Evolutionary conservation across 192 early-diverging fungal species (phyloP).

Genomic region (Dissophora ornata): DNA sequence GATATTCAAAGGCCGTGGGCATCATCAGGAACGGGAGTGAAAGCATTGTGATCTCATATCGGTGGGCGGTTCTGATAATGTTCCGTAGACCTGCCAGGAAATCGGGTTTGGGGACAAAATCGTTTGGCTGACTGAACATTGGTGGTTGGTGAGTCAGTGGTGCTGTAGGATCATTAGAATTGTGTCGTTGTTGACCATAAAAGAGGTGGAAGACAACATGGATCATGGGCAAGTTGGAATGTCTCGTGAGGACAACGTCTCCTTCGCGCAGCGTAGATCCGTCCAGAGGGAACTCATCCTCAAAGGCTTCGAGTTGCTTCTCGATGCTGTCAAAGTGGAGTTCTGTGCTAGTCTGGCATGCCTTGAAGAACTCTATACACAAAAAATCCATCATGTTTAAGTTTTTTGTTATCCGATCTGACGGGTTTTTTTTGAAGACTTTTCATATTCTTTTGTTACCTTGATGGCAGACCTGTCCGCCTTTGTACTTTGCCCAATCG

Average conservation of each 20-base stretch:
- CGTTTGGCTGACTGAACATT: slow-evolving; percentile 20
- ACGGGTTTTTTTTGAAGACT: background rate
- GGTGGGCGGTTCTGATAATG: slow-evolving; percentile 68
- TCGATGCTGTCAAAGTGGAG: slow-evolving; percentile 81
- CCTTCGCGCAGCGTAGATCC: slow-evolving; percentile 55
- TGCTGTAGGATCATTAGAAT: too few relatives aligned
- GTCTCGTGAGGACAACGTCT: slow-evolving; percentile 79
- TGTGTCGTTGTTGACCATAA: slow-evolving; percentile 39
- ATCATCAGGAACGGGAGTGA: slow-evolving; percentile 76
- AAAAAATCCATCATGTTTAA: too few relatives aligned
- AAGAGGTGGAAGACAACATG: slow-evolving; percentile 84
- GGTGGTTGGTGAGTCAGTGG: background rate
- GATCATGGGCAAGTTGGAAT: slow-evolving; percentile 78
- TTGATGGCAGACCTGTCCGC: slow-evolving; percentile 62
- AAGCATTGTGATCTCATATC: slow-evolving; percentile 70
- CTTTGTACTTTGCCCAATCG: slow-evolving; percentile 68
- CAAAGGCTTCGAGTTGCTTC: slow-evolving; percentile 67
- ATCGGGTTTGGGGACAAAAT: slow-evolving; percentile 40
- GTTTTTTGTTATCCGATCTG: too few relatives aligned
- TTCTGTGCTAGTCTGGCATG: slow-evolving; percentile 75
- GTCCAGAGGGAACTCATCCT: slow-evolving; percentile 58
- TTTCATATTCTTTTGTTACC: slow-evolving; percentile 35
- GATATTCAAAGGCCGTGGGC: slow-evolving; percentile 52
- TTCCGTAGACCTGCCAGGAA: slow-evolving; percentile 70
- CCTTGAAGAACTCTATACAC: slow-evolving; percentile 65